A percentile compares a stretch with the other conserved stretches of the same genome.
phyloP scores from a whole-genome alignment of 495 filamentous ascomycete genomes.

The Penicillium robsamsonii region DNA sequence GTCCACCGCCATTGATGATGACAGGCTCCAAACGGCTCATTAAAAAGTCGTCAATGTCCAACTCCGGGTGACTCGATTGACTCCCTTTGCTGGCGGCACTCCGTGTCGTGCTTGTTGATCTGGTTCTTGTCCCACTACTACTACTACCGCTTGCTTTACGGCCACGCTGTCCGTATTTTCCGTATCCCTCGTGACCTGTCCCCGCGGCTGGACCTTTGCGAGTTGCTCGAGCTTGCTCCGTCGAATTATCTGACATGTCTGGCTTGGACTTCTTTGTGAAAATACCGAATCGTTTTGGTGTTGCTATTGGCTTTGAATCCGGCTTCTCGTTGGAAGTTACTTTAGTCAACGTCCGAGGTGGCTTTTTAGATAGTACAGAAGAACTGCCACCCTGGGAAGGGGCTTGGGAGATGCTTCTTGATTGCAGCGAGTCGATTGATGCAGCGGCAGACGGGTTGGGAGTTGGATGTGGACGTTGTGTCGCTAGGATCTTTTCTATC shows the following conservation, averaged over 20 bases:
- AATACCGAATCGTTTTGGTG: slow-evolving; percentile 65
- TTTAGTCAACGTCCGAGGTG: slow-evolving; percentile 29
- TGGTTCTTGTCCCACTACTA: slow-evolving; percentile 42
- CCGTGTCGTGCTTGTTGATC: slow-evolving; percentile 56
- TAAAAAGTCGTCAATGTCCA: slow-evolving; percentile 66
- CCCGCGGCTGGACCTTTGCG: slow-evolving; percentile 87
- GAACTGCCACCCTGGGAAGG: slow-evolving; percentile 43
- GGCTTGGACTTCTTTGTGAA: slow-evolving; percentile 73
- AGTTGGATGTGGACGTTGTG: slow-evolving; percentile 12
- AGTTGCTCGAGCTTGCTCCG: slow-evolving; percentile 52
- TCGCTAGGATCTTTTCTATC: slow-evolving; percentile 28
- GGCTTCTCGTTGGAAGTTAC: slow-evolving; percentile 23
- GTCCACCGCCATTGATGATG: slow-evolving; percentile 73
- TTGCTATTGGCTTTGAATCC: slow-evolving; percentile 28
- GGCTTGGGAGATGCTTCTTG: slow-evolving; percentile 35
- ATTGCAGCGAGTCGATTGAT: slow-evolving; percentile 41
- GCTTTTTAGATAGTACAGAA: slow-evolving; percentile 32
- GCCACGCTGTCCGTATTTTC: slow-evolving; percentile 60
- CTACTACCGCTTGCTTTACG: slow-evolving; percentile 50
- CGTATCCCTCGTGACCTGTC: slow-evolving; percentile 96
- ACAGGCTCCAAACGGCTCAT: slow-evolving; percentile 81
- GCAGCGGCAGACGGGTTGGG: slow-evolving; percentile 30
- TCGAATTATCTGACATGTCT: slow-evolving; percentile 48
- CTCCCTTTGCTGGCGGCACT: slow-evolving; percentile 54
- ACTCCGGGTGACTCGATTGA: slow-evolving; percentile 49